Base-by-base conservation (phyloP, 805 yeast genomes). In the Wickerhamiella australiensis region DNA sequence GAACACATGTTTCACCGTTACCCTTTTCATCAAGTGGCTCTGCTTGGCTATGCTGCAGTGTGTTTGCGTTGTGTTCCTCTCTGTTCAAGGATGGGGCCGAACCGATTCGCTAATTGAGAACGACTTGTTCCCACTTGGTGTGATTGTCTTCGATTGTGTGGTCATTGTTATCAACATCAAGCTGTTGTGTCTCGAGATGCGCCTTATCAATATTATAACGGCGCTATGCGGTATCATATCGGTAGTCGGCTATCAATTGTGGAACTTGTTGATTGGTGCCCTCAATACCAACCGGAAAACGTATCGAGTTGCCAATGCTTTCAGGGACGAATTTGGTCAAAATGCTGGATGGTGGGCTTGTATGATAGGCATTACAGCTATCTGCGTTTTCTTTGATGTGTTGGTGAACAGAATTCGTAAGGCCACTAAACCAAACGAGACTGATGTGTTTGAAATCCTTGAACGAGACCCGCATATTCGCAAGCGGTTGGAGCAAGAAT, bases 331-430 rank as follows among this genome's bases (percentile, higher is more conserved):
- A 47, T 86, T 85, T 68, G 97, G 97, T 20, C 65, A 56, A 18
- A 96, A 92, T 61, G 62, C 70, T n/a, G 73, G 84, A 0, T 90
- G 87, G 78, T 92, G 97, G 97, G 85, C 85, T 1, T 65, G 85
- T 0, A 66, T 84, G 29, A 59, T 85, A 26, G 71, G 79, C 1
- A 61, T 83, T 17, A 62, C 71, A 0, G 65, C 76, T 0, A 68
- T 85, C 48, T 82, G 90, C 2, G 56, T 84, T 12, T 64, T 79
- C 35, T 66, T 83, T 52, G 97, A 92, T 61, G 64, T 84, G 36
- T 60, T 82, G 4, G 62, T 78, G 47, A 79, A 81, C 54, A 73
- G 80, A 1, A 56, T 79, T 42, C 75, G 79, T 54, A 69, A 69
- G 23, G 71, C 76, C 61, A 52, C 84, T 20, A 62, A 67, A 53